A percentile compares a stretch with the other conserved stretches of the same genome.
Conservation (phyloP, 768 basidiomycete species). For the Kwoniella shandongensis region DNA sequence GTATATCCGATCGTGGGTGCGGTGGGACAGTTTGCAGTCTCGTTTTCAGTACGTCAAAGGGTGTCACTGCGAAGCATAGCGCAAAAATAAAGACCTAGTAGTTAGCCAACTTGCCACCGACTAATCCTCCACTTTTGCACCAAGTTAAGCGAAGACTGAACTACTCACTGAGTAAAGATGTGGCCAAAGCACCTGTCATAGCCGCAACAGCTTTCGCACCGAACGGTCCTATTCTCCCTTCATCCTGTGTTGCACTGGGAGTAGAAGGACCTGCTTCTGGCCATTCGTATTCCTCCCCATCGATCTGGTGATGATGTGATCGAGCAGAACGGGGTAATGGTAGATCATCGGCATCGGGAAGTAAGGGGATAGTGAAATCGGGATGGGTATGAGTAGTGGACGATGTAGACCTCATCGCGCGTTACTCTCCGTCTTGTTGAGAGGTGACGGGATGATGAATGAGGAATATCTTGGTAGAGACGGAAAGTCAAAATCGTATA, state of each 20-base stretch:
- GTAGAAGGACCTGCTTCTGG: conserved; percentile 42
- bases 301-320: conserved; percentile 4
- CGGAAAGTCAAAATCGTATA: too few species aligned
- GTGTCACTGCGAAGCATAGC: conserved; percentile 75
- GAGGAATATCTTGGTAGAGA: too few species aligned
- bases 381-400: conserved; percentile 6
- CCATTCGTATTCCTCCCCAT: conserved; percentile 33
- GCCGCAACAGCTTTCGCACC: conserved; percentile 50
- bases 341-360: conserved; percentile 22
- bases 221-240: conserved; percentile 32
- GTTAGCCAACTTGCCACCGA: neutral
- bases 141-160: too few species aligned
- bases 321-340: conserved; percentile 1
- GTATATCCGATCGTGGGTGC: conserved; percentile 20
- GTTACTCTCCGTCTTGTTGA: neutral
- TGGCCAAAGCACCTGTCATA: conserved; percentile 50
- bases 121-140: too few species aligned
- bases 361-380: conserved; percentile 13
- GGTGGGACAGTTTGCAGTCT: conserved; percentile 75
- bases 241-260: neutral
- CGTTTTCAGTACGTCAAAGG: conserved; percentile 97
- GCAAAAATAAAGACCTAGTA: neutral
- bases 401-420: neutral
- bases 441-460: neutral
- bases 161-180: conserved; percentile 49